Percentiles rank a stretch among this genome's conserved stretches.
These are phyloP conservation scores for Kwoniella pini DNA, from an alignment of 768 basidiomycete species.

Conservation along the genomic window DNA sequence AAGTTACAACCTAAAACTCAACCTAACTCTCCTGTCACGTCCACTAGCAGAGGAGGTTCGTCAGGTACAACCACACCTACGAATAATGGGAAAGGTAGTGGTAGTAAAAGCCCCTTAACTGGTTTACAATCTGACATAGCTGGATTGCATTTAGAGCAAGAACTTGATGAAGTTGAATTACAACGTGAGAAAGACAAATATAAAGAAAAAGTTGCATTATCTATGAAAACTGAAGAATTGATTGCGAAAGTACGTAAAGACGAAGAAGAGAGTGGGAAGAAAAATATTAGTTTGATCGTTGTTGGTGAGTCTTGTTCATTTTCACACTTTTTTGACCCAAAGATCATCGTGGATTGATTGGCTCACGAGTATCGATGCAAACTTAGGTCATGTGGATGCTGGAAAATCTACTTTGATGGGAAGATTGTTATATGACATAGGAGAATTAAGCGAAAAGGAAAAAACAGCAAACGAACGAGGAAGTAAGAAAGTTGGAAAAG, in stretches of 20 bases:
- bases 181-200: conserved; percentile 44
- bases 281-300: conserved; percentile 80
- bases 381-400: conserved; percentile 94
- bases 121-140: conserved; percentile 71
- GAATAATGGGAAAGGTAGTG: conserved; percentile 3
- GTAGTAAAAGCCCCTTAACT: conserved; percentile 48
- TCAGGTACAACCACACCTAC: conserved; percentile 29
- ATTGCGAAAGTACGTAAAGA: conserved; percentile 72
- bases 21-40: conserved; percentile 28
- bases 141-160: conserved; percentile 66
- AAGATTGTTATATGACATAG: conserved; percentile 85
- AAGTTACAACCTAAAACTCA: conserved; percentile 28
- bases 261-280: conserved; percentile 61
- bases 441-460: conserved; percentile 80
- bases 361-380: not conserved
- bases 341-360: not conserved
- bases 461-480: conserved; percentile 82
- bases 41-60: conserved; percentile 22
- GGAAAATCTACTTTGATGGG: conserved; percentile 99
- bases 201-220: conserved; percentile 61
- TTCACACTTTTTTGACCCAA: no score
- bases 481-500: conserved; percentile 84
- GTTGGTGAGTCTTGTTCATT: conserved; percentile 65
- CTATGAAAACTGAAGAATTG: conserved; percentile 74
- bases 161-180: conserved; percentile 56